A percentile compares a stretch with the other conserved stretches of the same genome.
Evolutionary conservation across 2,329 filamentous ascomycete genomes (phyloP).

Genomic region (Stagonosporopsis chrysanthemi): DNA sequence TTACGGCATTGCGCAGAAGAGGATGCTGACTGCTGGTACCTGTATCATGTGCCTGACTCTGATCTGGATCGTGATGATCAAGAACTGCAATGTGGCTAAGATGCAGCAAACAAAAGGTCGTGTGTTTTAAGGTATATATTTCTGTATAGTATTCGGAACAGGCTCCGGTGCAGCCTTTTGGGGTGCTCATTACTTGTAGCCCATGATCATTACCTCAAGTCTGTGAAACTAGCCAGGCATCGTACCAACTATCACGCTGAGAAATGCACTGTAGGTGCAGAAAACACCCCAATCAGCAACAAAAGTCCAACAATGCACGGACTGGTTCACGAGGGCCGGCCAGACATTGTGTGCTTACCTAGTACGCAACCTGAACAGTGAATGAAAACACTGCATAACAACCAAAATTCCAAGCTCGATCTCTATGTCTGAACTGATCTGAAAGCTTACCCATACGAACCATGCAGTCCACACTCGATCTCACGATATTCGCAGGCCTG

Average conservation of each 20-base stretch:
- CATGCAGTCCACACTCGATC: neutral
- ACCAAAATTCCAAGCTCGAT: neutral
- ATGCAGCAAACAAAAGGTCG: slow-evolving; percentile 29
- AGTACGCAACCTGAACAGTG: neutral
- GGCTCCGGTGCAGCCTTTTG: too few relatives aligned
- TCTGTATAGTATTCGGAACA: neutral
- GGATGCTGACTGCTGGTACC: slow-evolving; percentile 56
- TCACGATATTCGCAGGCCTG: neutral
- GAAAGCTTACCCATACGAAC: neutral
- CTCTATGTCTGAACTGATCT: neutral
- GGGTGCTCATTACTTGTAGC: too few relatives aligned
- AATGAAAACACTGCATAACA: neutral
- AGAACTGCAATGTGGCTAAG: slow-evolving; percentile 27
- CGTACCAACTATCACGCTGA: too few relatives aligned
- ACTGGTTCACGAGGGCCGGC: too few relatives aligned
- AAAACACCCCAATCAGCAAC: too few relatives aligned
- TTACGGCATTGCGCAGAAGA: slow-evolving; percentile 55
- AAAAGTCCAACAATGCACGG: too few relatives aligned
- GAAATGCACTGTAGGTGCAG: too few relatives aligned
- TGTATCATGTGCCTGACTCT: slow-evolving; percentile 26
- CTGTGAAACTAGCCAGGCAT: too few relatives aligned
- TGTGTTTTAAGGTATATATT: slow-evolving; percentile 13
- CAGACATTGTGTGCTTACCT: too few relatives aligned
- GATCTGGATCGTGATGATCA: slow-evolving; percentile 27
- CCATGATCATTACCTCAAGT: too few relatives aligned